Evolutionary conservation across 139 green algal genomes (phyloP).

Genomic region (Coccomyxa sp.): DNA sequence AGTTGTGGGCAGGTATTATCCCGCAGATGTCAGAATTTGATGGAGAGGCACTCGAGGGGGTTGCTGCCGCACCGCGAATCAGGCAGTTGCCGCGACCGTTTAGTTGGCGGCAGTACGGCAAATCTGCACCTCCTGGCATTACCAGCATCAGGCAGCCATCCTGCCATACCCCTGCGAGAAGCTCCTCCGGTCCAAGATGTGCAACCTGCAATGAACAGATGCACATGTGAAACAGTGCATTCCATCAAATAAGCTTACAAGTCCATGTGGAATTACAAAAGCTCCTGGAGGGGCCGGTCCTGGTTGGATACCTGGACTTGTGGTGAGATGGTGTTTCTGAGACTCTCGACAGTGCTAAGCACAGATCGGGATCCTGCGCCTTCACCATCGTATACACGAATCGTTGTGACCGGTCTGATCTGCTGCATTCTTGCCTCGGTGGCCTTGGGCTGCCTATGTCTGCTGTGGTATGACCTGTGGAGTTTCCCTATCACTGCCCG

Average conservation of each 20-base stretch:
- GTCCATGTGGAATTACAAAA: not conserved
- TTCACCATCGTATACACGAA: not conserved
- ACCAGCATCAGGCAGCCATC: conserved; percentile 39
- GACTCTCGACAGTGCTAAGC: not conserved
- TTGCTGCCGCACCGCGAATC: conserved; percentile 37
- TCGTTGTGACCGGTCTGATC: too few species aligned
- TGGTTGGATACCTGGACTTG: not conserved
- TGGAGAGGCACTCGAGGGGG: not conserved
- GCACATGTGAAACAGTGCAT: not conserved
- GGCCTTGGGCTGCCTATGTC: too few species aligned
- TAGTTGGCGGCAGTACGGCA: conserved; percentile 68
- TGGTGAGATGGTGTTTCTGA: not conserved
- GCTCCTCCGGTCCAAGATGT: conserved; percentile 26
- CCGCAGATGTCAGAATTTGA: not conserved
- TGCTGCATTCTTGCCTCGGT: too few species aligned
- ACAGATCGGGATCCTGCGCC: not conserved
- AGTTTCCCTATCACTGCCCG: too few species aligned
- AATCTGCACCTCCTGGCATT: conserved; percentile 70
- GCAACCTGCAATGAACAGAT: conserved; percentile 18
- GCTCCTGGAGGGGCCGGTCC: not conserved
- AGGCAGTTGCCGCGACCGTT: conserved; percentile 62
- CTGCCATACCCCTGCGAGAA: conserved; percentile 51
- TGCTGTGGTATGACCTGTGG: too few species aligned
- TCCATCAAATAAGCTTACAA: not conserved
- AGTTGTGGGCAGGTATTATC: too few species aligned